Evolutionary conservation across 192 early-diverging fungal species (phyloP).

Genomic region (Phlyctochytrium arcticum): DNA sequence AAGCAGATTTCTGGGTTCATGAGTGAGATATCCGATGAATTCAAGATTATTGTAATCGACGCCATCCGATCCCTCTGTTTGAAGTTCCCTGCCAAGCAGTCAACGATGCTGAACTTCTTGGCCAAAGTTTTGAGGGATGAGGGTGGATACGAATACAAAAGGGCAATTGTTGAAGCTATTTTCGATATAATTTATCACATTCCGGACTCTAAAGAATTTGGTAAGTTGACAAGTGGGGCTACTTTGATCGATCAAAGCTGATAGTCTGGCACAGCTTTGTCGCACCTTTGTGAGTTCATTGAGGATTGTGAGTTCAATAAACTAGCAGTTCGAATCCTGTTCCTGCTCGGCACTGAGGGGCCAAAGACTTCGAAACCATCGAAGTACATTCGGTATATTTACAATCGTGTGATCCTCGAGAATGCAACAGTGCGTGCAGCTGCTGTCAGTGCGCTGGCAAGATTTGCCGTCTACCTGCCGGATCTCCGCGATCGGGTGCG

Average conservation of each 20-base stretch:
- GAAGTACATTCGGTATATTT: conserved; percentile 98
- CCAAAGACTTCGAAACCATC: conserved; percentile 87
- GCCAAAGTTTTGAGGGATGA: conserved; percentile 92
- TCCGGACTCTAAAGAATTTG: conserved; percentile 88
- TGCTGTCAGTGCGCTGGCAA: conserved; percentile 91
- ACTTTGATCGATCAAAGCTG: neutral
- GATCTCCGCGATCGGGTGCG: conserved; percentile 63
- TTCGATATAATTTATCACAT: conserved; percentile 93
- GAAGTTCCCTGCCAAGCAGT: conserved; percentile 96
- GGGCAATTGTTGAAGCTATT: conserved; percentile 94
- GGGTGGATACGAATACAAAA: conserved; percentile 96
- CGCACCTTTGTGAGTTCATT: conserved; percentile 98
- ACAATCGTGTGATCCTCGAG: conserved; percentile 98
- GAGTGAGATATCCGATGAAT: conserved; percentile 97
- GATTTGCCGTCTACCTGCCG: conserved; percentile 82
- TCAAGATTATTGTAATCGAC: conserved; percentile 99
- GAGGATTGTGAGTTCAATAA: conserved; percentile 99
- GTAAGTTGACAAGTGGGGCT: conserved; percentile 33
- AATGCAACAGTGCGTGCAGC: conserved; percentile 94
- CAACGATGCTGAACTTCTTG: conserved; percentile 88
- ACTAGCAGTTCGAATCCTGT: conserved; percentile 93
- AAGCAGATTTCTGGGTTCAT: conserved; percentile 99
- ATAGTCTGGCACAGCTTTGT: conserved; percentile 58
- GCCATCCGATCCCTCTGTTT: conserved; percentile 94
- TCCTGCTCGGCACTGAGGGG: conserved; percentile 91